phyloP scores from a whole-genome alignment of 805 yeast species.

The Hanseniaspora valbyensis region DNA sequence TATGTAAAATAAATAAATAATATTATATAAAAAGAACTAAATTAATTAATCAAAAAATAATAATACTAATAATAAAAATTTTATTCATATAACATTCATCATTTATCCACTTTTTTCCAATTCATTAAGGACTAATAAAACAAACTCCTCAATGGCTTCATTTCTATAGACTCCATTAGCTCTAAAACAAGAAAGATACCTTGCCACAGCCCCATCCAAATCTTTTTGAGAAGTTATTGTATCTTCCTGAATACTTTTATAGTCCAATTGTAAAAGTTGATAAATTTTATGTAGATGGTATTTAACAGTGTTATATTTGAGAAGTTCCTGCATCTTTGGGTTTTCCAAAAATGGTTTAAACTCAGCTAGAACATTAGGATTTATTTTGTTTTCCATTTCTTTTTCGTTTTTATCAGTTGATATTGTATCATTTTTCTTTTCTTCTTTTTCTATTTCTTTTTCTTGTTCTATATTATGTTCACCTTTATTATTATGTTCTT shows the following conservation, averaged over 20 bases:
- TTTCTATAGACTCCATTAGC: conserved; percentile 52
- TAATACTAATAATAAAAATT: too few relatives aligned
- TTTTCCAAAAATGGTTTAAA: conserved; percentile 32
- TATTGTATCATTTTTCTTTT: not conserved
- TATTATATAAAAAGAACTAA: too few relatives aligned
- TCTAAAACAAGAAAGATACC: conserved; percentile 47
- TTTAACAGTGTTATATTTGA: conserved; percentile 39
- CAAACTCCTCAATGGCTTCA: conserved; percentile 54
- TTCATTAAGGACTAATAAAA: conserved; percentile 25
- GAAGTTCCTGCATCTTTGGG: conserved; percentile 34
- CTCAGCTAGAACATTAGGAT: conserved; percentile 17
- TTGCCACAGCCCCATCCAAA: conserved; percentile 42
- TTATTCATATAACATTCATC: not conserved
- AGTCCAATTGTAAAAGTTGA: conserved; percentile 33
- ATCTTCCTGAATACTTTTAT: conserved; percentile 17
- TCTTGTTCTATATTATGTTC: conserved; percentile 21
- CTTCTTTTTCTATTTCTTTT: conserved; percentile 5
- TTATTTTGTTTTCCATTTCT: conserved; percentile 14
- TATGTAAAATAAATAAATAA: too few relatives aligned
- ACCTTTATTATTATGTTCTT: conserved; percentile 32
- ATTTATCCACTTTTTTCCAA: conserved; percentile 3
- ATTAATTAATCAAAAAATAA: too few relatives aligned
- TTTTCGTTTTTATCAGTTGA: not conserved
- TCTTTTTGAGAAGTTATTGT: conserved; percentile 24
- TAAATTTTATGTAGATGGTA: conserved; percentile 43